Base-by-base conservation (phyloP, 2,329 filamentous ascomycete species). In the Colletotrichum orchidophilum region DNA sequence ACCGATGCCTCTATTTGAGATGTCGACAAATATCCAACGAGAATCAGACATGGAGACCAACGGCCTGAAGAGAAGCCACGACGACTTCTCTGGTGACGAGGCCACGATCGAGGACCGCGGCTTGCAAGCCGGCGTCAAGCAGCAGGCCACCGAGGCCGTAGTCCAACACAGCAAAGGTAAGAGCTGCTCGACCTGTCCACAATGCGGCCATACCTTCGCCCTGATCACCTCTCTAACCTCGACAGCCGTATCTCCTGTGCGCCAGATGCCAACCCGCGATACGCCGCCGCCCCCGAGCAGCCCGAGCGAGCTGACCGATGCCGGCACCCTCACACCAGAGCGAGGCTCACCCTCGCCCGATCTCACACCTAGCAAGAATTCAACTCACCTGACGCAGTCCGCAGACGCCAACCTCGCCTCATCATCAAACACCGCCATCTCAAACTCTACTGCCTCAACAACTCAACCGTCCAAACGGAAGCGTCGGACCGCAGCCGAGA, bases 1-100 rank as follows among this genome's bases (percentile, higher is more conserved):
- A 67, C 73, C 77, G 71, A 88, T 88, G 86, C 83, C 87, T 76
- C 79, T 88, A 29, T 78, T 82, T 54, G 80, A 83, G 63, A 80
- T 87, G 76, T 85, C 86, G 21, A 78, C 82, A 13, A 88, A 88
- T 72, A 81, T 86, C 33, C 82, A 83, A 76, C 58, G 63, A 61
- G 42, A 52, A 21, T 33, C 50, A 31, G 84, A 86, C 75, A 78
- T 81, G 27, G 84, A 86, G 61, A 74, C 78, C 24, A 78, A 78
- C 31, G 78, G 80, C 58, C 81, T 82, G 62, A 88, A 88, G 77
- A 79, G 85, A 70, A 83, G 79, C 52, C 84, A 87, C 73, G 81
- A 85, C 50, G 83, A 87, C 35, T 87, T 82, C 71, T 74, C 81
- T 3, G 80, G 77, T 11, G 78, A 82, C 27, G 72, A 78, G 26